Base-by-base conservation (phyloP, 495 filamentous ascomycete species). In the Tuber borchii region DNA sequence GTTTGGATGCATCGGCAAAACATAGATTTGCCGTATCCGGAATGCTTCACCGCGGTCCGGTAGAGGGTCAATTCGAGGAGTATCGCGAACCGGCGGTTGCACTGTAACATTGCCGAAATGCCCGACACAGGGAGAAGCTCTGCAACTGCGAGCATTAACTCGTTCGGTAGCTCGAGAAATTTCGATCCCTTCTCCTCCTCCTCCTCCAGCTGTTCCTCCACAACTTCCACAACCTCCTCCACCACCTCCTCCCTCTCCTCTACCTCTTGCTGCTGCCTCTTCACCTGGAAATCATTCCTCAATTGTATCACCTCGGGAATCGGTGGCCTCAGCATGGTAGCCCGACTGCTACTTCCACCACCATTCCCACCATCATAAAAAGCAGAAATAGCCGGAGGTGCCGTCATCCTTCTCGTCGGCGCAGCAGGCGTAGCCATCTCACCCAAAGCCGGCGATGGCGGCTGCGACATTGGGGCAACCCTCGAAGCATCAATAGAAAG, bases 21-120 rank as follows among this genome's bases (percentile, higher is more conserved):
- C 56, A 65, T 65, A 5, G 56, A 65, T 26, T 34, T 65, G 56
- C 56, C 56, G 56, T 65, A 65, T 16, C 26, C 56, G 56, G 26
- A 65, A 65, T 34, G 56, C 56, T 19, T 65, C 56, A 34, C 56
- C 4, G 56, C 56, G 56, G 56, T 17, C 4, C 26, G 56, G 14
- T 65, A 65, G 26, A 65, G 56, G 26, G 56, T 65, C 56, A 65
- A 65, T 65, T 65, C 56, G 56, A 65, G 56, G 14, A 65, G 56
- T 31, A 34, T 34, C 56, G 56, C 12, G 56, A 65, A 31, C 56
- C 56, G 56, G 26, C 56, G 56, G 56, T 65, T 65, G 56, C 56
- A 65, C 56, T 65, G 56, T 65, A 31, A 65, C 26, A 65, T 34
- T 26, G 56, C 56, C 26, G 56, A 65, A 34, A 65, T 65, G 7